Evolutionary conservation across 192 early-diverging fungal genomes (phyloP).

Genomic region (Podila horticola): DNA sequence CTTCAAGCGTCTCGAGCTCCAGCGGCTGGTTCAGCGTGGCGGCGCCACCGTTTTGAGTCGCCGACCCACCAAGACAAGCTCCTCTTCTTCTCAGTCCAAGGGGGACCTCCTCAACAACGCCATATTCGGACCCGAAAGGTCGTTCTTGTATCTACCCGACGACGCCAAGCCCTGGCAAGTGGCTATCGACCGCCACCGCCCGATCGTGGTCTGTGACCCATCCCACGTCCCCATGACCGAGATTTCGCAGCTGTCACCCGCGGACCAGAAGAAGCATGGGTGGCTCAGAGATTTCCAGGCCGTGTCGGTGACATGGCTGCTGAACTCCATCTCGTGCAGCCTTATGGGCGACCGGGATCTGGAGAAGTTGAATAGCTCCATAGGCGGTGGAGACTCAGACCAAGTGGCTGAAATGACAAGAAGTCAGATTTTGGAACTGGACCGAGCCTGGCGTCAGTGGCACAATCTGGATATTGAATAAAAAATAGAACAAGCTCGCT

Average conservation of each 20-base stretch:
- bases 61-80: slow-evolving; percentile 14
- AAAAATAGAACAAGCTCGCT: neutral
- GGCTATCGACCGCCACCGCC: slow-evolving; percentile 4
- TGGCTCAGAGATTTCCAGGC: slow-evolving; percentile 28
- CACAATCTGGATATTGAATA: neutral
- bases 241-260: neutral
- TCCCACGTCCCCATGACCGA: neutral
- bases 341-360: slow-evolving; percentile 16
- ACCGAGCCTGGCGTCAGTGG: slow-evolving; percentile 10
- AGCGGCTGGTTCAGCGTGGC: slow-evolving; percentile 21
- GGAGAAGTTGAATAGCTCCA: slow-evolving; percentile 1
- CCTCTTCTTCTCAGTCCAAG: neutral
- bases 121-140: neutral
- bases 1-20: slow-evolving; percentile 17
- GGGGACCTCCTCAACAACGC: neutral
- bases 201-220: slow-evolving; percentile 37
- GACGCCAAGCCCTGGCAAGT: slow-evolving; percentile 29
- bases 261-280: slow-evolving; percentile 23
- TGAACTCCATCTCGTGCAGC: slow-evolving; percentile 30
- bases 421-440: neutral
- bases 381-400: too few species aligned
- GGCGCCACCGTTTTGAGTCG: slow-evolving; percentile 6
- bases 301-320: slow-evolving; percentile 18
- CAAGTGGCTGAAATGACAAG: too few species aligned
- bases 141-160: slow-evolving; percentile 14